These are phyloP conservation scores for Scolecobasidium constrictum DNA, from an alignment of 2,329 filamentous ascomycete species.

Conservation along the genomic window DNA sequence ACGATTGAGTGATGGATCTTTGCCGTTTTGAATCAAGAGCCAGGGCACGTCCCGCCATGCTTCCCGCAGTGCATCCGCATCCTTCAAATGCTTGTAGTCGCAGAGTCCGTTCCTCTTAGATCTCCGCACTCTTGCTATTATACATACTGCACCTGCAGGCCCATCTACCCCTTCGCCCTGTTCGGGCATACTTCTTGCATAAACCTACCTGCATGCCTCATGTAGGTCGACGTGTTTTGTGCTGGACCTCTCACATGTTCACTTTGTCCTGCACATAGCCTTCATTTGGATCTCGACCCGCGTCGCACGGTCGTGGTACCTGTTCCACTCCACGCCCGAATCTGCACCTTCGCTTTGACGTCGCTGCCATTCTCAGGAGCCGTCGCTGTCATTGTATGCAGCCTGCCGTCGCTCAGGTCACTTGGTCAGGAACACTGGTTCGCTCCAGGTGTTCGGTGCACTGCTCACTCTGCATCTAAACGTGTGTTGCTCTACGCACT, in stretches of 20 bases:
- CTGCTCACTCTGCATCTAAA: not conserved
- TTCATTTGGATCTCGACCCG: not conserved
- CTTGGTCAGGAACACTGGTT: constrained; percentile 6
- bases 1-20: constrained; percentile 7
- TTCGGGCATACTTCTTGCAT: constrained; percentile 2
- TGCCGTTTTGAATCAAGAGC: not conserved
- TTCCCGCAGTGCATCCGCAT: constrained; percentile 8
- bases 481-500: not conserved
- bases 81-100: constrained; percentile 6
- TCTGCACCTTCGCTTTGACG: constrained; percentile 1
- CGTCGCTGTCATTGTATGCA: constrained; percentile 5
- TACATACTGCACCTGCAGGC: constrained; percentile 2
- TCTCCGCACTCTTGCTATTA: constrained; percentile 4
- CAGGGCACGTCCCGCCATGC: constrained; percentile 9
- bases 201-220: constrained; percentile 1
- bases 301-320: constrained; percentile 8
- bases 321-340: not conserved
- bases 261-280: constrained; percentile 9
- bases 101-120: not conserved
- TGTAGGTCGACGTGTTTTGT: constrained; percentile 2
- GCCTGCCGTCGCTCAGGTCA: constrained; percentile 8
- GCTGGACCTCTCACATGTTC: constrained; percentile 7
- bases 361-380: constrained; percentile 7
- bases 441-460: constrained; percentile 1
- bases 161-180: not conserved